phyloP scores from a whole-genome alignment of 1,284 basidiomycete species.

The Sporisorium graminicola region DNA sequence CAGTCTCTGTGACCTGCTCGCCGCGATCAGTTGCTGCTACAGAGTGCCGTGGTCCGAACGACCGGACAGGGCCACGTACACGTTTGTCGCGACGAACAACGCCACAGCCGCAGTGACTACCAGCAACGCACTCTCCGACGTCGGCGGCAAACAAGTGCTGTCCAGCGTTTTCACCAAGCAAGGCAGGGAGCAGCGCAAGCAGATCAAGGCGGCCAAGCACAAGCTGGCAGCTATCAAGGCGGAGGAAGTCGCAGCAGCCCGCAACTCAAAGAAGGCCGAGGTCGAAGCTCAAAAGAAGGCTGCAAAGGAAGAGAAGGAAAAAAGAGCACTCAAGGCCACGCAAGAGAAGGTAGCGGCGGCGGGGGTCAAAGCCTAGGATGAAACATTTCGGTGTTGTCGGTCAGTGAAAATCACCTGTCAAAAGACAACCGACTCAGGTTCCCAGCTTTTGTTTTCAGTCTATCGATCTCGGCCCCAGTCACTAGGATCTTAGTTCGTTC shows the following conservation, averaged over 20 bases:
- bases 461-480: no score
- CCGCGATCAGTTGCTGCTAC: conserved; percentile 59
- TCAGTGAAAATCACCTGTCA: not conserved
- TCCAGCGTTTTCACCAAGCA: conserved; percentile 42
- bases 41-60: conserved; percentile 56
- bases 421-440: no score
- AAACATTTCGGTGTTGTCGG: not conserved
- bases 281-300: conserved; percentile 16
- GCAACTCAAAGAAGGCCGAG: conserved; percentile 22
- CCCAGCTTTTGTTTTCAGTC: no score
- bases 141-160: conserved; percentile 45
- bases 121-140: conserved; percentile 5
- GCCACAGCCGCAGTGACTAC: not conserved
- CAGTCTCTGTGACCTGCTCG: conserved; percentile 59
- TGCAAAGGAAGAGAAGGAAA: conserved; percentile 23
- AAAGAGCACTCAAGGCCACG: no score
- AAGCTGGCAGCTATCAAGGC: conserved; percentile 25
- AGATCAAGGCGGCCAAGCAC: conserved; percentile 61
- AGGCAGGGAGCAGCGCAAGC: conserved; percentile 28
- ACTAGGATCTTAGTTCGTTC: no score
- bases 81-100: conserved; percentile 21
- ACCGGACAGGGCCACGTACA: conserved; percentile 47
- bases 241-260: conserved; percentile 23
- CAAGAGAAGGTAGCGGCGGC: no score
- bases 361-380: not conserved